phyloP scores from a whole-genome alignment of 345 rosid species.

The Eucalyptus grandis region DNA sequence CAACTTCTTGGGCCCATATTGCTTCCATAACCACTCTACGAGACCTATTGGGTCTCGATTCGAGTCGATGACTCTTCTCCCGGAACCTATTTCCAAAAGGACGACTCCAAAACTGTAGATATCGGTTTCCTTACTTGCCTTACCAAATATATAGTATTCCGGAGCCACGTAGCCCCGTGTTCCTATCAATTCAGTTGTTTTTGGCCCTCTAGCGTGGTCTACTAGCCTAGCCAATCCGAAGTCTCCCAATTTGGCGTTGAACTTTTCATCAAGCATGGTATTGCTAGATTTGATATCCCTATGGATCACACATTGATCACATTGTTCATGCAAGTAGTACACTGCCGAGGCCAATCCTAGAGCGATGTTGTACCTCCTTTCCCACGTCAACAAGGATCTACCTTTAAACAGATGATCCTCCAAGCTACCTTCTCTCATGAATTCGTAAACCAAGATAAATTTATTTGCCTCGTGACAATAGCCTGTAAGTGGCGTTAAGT shows the following conservation, averaged over 20 bases:
- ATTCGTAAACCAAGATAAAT: background rate
- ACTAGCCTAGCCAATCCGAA: background rate
- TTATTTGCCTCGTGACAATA: background rate
- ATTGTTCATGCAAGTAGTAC: background rate
- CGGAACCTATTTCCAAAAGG: background rate
- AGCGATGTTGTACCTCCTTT: background rate
- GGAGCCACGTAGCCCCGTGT: background rate
- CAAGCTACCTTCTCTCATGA: background rate
- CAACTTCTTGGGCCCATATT: background rate
- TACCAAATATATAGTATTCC: fast-evolving
- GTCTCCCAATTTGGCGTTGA: background rate
- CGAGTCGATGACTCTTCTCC: background rate
- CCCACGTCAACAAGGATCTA: background rate
- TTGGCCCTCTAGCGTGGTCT: fast-evolving
- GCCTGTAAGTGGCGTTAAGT: background rate
- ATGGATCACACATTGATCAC: background rate
- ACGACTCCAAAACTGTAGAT: background rate
- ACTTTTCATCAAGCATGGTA: background rate
- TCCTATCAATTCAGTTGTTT: background rate
- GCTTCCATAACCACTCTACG: background rate
- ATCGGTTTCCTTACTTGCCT: background rate
- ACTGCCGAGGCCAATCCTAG: background rate
- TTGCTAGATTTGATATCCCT: background rate
- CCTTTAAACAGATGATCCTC: background rate
- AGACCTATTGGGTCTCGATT: background rate